Percentiles rank a stretch among this genome's conserved stretches.
Evolutionary conservation across 176 grass and related monocot species (phyloP).

Genomic region (Ampelocalamus luodianensis): DNA sequence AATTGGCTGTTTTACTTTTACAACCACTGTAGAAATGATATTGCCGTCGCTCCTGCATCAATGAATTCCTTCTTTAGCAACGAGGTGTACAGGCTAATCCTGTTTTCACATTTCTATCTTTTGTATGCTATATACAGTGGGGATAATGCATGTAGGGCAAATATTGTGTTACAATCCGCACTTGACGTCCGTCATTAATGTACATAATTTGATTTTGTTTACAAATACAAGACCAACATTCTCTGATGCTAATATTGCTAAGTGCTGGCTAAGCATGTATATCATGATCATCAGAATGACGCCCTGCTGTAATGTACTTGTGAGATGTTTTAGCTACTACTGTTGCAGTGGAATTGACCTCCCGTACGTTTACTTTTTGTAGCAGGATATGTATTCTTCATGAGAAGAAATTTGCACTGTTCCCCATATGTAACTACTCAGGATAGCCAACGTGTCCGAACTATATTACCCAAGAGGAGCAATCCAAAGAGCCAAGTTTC

Average conservation of each 20-base stretch:
- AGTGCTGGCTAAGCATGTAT: not conserved
- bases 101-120: not conserved
- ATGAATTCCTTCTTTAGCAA: conserved; percentile 26
- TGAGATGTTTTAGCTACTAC: conserved; percentile 1
- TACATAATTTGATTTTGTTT: conserved; percentile 10
- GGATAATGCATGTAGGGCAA: not conserved
- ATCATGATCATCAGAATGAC: not conserved
- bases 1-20: conserved; percentile 8
- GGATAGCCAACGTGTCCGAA: not conserved
- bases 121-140: not conserved
- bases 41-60: not conserved
- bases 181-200: not conserved
- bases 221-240: not conserved
- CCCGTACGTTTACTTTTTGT: conserved; percentile 2
- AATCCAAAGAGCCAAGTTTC: not conserved
- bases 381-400: not conserved
- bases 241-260: conserved; percentile 29
- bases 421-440: not conserved
- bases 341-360: not conserved
- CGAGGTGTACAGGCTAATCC: conserved; percentile 5
- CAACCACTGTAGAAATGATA: conserved; percentile 19
- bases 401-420: not conserved
- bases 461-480: not conserved
- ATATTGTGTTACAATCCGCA: not conserved
- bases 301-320: not conserved